phyloP scores from a whole-genome alignment of 164 flowering plant species.

The Kalanchoe fedtschenkoi region DNA sequence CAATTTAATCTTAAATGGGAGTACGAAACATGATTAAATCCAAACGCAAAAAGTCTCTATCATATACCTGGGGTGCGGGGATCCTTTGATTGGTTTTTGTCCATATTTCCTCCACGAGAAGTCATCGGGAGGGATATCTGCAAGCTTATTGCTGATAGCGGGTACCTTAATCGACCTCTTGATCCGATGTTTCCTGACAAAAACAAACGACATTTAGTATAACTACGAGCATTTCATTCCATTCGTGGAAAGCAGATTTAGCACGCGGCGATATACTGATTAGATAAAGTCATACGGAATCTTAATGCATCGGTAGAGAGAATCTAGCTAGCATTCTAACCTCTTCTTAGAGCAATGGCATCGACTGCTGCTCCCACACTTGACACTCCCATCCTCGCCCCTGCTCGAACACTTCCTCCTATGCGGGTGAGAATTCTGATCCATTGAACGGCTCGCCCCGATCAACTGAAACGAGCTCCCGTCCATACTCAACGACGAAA shows the following conservation, averaged over 20 bases:
- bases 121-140: slow-evolving; percentile 95
- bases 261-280: neutral
- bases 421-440: slow-evolving; percentile 47
- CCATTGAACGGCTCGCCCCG: slow-evolving; percentile 50
- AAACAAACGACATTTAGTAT: neutral
- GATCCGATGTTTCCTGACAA: slow-evolving; percentile 70
- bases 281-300: neutral
- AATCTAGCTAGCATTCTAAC: slow-evolving; percentile 23
- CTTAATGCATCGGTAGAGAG: neutral
- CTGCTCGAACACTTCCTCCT: slow-evolving; percentile 70
- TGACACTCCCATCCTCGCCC: slow-evolving; percentile 78
- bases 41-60: slow-evolving; percentile 5
- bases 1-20: no score
- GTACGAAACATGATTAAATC: no score
- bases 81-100: slow-evolving; percentile 98
- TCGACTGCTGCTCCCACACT: slow-evolving; percentile 77
- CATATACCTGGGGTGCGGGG: slow-evolving; percentile 87
- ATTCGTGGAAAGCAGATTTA: neutral
- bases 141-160: slow-evolving; percentile 94
- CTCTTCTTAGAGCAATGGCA: slow-evolving; percentile 97
- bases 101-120: slow-evolving; percentile 97
- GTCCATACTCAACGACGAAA: slow-evolving; percentile 87
- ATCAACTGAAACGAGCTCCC: slow-evolving; percentile 76
- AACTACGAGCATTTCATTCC: neutral
- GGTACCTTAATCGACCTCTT: slow-evolving; percentile 94